phyloP scores from a whole-genome alignment of 768 basidiomycete species.

The Daedalea quercina region DNA sequence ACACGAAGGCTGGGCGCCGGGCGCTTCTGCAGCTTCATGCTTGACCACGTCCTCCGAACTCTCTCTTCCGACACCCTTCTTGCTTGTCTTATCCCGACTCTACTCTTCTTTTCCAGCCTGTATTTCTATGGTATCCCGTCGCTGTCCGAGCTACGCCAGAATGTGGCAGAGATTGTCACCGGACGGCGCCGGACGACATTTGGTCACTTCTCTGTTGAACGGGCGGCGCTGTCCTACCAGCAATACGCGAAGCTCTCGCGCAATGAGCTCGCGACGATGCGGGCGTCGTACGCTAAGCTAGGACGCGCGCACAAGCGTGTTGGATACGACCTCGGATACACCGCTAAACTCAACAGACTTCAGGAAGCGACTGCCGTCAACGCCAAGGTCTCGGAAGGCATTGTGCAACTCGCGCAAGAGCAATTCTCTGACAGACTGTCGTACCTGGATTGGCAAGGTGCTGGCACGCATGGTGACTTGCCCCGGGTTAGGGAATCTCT shows the following conservation, averaged over 20 bases:
- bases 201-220: slow-evolving; percentile 36
- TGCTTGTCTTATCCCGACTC: slow-evolving; percentile 14
- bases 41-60: slow-evolving; percentile 6
- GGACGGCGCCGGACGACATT: slow-evolving; percentile 12
- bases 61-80: slow-evolving; percentile 15
- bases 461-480: slow-evolving; percentile 28
- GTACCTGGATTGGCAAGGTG: slow-evolving; percentile 1
- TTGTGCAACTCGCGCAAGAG: slow-evolving; percentile 31
- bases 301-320: slow-evolving; percentile 41
- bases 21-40: background rate
- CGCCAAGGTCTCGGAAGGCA: slow-evolving; percentile 31
- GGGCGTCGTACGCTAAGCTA: slow-evolving; percentile 36
- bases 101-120: slow-evolving; percentile 14
- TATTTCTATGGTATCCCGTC: slow-evolving; percentile 9
- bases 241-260: slow-evolving; percentile 36
- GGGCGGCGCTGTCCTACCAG: slow-evolving; percentile 37
- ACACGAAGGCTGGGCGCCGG: too few species aligned
- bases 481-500: slow-evolving; percentile 49
- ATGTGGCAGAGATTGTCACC: slow-evolving; percentile 12
- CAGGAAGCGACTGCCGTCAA: slow-evolving; percentile 24
- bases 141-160: background rate
- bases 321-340: slow-evolving; percentile 47
- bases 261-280: slow-evolving; percentile 36
- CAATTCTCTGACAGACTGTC: slow-evolving; percentile 20
- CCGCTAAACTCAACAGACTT: slow-evolving; percentile 42